Evolutionary conservation across 352 stramenopile genomes (phyloP).

Genomic region (Phytophthora colocasiae): DNA sequence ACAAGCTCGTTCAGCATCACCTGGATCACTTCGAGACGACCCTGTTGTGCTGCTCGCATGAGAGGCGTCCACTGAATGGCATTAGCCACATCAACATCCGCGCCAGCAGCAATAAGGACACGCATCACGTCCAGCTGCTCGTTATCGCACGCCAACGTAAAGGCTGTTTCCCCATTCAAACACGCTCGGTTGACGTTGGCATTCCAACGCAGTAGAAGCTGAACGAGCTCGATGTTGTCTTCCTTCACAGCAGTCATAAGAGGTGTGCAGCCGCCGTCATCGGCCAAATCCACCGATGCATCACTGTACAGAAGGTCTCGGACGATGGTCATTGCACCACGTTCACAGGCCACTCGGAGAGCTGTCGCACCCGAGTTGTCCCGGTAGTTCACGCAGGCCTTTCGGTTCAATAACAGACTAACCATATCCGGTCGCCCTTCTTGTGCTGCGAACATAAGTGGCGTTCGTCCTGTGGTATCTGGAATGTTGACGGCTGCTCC

Average conservation of each 20-base stretch:
- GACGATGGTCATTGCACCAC: conserved; percentile 20
- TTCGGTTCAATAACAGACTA: conserved; percentile 23
- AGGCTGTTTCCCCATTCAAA: conserved; percentile 21
- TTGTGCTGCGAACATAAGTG: conserved; percentile 24
- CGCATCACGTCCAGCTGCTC: conserved; percentile 25
- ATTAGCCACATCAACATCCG: conserved; percentile 29
- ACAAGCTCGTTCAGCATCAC: conserved; percentile 27
- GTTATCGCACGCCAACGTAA: conserved; percentile 27
- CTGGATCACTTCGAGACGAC: conserved; percentile 23
- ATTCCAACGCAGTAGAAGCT: conserved; percentile 25
- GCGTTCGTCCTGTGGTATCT: conserved; percentile 23
- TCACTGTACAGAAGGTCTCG: conserved; percentile 24
- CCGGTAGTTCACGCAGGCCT: conserved; percentile 29
- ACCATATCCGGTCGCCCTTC: conserved; percentile 22
- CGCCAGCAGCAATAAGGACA: conserved; percentile 27
- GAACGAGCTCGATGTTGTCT: conserved; percentile 19
- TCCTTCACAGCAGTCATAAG: conserved; percentile 34
- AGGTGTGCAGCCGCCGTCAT: conserved; percentile 36
- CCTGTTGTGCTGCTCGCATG: conserved; percentile 36
- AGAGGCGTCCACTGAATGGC: conserved; percentile 34
- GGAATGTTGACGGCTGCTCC: conserved; percentile 27
- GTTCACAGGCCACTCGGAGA: conserved; percentile 26
- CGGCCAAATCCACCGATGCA: conserved; percentile 25
- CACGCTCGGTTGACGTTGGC: conserved; percentile 25
- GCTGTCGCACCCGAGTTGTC: conserved; percentile 25